phyloP scores from a whole-genome alignment of 371 early-diverging fungal species.

The Apophysomyces variabilis region DNA sequence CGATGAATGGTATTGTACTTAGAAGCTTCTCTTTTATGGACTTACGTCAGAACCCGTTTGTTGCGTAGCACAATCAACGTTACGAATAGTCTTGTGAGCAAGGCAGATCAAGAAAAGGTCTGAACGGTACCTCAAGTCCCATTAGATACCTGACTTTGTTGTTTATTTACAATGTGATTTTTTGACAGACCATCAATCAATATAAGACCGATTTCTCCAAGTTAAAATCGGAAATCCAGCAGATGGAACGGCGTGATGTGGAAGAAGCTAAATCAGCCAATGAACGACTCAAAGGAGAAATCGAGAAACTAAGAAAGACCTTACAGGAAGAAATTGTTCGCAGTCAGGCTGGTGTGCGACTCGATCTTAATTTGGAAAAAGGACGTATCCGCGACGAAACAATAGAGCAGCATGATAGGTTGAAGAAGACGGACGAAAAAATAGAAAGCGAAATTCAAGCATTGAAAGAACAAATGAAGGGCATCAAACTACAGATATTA shows the following conservation, averaged over 20 bases:
- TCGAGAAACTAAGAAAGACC: conserved; percentile 81
- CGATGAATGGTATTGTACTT: conserved; percentile 67
- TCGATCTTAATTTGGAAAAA: conserved; percentile 92
- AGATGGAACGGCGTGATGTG: conserved; percentile 89
- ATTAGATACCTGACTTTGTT: no score
- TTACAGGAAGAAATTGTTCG: conserved; percentile 86
- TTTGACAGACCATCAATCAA: conserved; percentile 69
- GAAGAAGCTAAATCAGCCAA: conserved; percentile 85
- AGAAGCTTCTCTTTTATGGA: background rate
- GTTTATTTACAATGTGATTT: no score
- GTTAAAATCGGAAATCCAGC: conserved; percentile 85
- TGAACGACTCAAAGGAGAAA: conserved; percentile 76
- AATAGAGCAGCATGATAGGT: conserved; percentile 78
- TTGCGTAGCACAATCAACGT: conserved; percentile 57
- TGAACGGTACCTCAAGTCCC: no score
- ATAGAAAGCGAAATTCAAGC: conserved; percentile 88
- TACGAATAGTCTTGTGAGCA: conserved; percentile 72
- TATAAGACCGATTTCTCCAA: conserved; percentile 89
- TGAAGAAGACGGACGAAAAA: conserved; percentile 84
- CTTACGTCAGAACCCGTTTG: background rate
- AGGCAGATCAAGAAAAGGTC: conserved; percentile 83
- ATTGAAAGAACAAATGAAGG: conserved; percentile 85
- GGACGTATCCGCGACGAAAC: conserved; percentile 88
- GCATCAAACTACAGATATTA: conserved; percentile 85
- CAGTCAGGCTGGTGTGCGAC: conserved; percentile 86